phyloP scores from a whole-genome alignment of 495 filamentous ascomycete species.

The Diplogelasinospora grovesii region DNA sequence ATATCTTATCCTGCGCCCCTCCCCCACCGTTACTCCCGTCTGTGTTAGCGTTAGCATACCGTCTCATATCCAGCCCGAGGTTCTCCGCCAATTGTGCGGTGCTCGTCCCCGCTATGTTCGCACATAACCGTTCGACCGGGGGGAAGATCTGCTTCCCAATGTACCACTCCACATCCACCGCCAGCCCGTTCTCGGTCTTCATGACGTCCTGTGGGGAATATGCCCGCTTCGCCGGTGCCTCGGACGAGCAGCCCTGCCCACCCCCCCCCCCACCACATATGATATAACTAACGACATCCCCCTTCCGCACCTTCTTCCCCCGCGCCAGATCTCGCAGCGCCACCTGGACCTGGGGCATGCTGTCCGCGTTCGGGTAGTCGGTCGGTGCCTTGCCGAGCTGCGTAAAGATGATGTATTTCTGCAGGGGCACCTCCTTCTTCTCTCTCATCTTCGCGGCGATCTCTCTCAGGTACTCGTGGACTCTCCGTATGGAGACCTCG shows the following conservation, averaged over 20 bases:
- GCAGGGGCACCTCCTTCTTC: slow-evolving; percentile 57
- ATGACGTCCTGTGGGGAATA: slow-evolving; percentile 80
- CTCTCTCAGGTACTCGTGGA: slow-evolving; percentile 86
- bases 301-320: slow-evolving; percentile 79
- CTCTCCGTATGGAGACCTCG: slow-evolving; percentile 77
- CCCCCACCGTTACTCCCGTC: not conserved
- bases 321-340: slow-evolving; percentile 80
- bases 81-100: slow-evolving; percentile 83
- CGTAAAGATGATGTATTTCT: slow-evolving; percentile 95
- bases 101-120: slow-evolving; percentile 88
- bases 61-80: slow-evolving; percentile 81
- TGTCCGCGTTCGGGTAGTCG: slow-evolving; percentile 86
- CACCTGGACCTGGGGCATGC: slow-evolving; percentile 97
- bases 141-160: slow-evolving; percentile 97
- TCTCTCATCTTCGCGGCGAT: slow-evolving; percentile 78
- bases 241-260: slow-evolving; percentile 62
- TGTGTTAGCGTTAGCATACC: slow-evolving; percentile 55
- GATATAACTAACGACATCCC: slow-evolving; percentile 93
- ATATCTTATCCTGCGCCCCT: slow-evolving; percentile 59
- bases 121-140: slow-evolving; percentile 95
- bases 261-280: slow-evolving; percentile 80
- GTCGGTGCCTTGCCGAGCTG: slow-evolving; percentile 91
- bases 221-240: slow-evolving; percentile 77
- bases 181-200: slow-evolving; percentile 63
- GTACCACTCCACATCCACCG: slow-evolving; percentile 92